Base-by-base conservation (phyloP, 768 basidiomycete genomes). In the Trametes meyenii region DNA sequence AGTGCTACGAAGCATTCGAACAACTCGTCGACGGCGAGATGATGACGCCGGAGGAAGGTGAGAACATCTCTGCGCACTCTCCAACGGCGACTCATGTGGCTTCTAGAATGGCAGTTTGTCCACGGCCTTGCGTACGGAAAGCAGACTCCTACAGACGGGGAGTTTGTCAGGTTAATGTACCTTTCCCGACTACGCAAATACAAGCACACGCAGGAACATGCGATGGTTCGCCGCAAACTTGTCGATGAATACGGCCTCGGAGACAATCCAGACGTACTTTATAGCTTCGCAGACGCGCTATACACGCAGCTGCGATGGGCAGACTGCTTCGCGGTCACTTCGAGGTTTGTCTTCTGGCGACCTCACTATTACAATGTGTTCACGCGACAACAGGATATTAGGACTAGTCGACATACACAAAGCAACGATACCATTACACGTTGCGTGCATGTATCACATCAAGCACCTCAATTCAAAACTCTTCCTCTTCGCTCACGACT, bases 361-460 rank as follows among this genome's bases (percentile, higher is more conserved):
- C 51, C 10, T 16, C 48, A 39, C 8, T 24, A n/a, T 5, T 26
- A 16, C 11, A 13, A 46, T 33, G 13, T 36, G 23, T 29, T 59
- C 35, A 58, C n/a, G 24, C 38, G 17, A 12, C 21, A 13, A 23
- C 72, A 96, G 96, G 68, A 97, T 98, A 59, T 79, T 98, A 45
- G 84, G 86, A 16, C 79, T 92, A 11, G 88, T 92, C n/a, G 83
- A 90, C 1, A 85, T 93, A 43, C 97, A 99, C 72, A 86, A 87
- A 33, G 84, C 90, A 7, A 93, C 96, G 1, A 88, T 98, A 77
- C 94, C 96, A 0, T 72, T 98, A 60, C 96, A 99, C 71, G 88
- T 99, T 36, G 95, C 96, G 3, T 98, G 96, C 83, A 96, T 98
- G 93, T 92, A 96, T 71, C 96, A 99, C 74, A 81, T 98, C 19